Conservation (phyloP, 345 rosid species). For the Noccaea caerulescens region DNA sequence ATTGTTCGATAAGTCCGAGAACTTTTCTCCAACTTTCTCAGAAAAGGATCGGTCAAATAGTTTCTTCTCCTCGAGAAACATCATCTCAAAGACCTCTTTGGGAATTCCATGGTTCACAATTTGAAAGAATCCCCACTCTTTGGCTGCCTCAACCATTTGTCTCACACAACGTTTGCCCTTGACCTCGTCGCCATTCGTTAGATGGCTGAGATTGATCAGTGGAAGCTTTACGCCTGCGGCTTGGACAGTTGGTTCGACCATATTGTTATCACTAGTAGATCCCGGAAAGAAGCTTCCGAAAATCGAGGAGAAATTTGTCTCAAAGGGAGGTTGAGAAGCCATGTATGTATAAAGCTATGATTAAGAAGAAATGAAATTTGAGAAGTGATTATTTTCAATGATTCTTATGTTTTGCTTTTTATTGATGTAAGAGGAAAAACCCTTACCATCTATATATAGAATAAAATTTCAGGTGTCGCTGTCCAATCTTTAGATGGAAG, state of each 20-base stretch:
- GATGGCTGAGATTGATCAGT: constrained; percentile 53
- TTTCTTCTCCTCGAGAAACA: constrained; percentile 50
- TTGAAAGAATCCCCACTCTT: constrained; percentile 81
- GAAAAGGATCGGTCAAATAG: constrained; percentile 59
- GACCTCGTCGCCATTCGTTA: constrained; percentile 27
- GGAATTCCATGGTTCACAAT: constrained; percentile 69
- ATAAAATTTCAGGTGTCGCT: constrained; percentile 17
- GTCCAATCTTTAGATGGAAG: constrained; percentile 26
- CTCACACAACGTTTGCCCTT: constrained; percentile 47
- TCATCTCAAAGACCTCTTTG: constrained; percentile 44
- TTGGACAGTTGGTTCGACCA: neutral
- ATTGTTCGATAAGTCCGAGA: constrained; percentile 45
- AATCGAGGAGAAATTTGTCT: constrained; percentile 24
- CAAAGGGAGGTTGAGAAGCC: constrained; percentile 46
- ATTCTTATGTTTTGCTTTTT: constrained; percentile 29
- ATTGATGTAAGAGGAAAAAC: neutral
- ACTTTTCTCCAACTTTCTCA: constrained; percentile 42
- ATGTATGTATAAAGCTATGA: constrained; percentile 26
- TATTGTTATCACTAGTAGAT: constrained; percentile 19
- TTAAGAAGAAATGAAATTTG: constrained; percentile 24
- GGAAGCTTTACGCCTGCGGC: constrained; percentile 49
- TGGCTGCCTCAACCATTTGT: constrained; percentile 57
- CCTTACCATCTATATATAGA: constrained; percentile 30
- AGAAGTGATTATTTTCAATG: constrained; percentile 5
- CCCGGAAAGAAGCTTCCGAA: constrained; percentile 14